phyloP scores from a whole-genome alignment of 2,329 filamentous ascomycete genomes.

The Juglanconis sp. region DNA sequence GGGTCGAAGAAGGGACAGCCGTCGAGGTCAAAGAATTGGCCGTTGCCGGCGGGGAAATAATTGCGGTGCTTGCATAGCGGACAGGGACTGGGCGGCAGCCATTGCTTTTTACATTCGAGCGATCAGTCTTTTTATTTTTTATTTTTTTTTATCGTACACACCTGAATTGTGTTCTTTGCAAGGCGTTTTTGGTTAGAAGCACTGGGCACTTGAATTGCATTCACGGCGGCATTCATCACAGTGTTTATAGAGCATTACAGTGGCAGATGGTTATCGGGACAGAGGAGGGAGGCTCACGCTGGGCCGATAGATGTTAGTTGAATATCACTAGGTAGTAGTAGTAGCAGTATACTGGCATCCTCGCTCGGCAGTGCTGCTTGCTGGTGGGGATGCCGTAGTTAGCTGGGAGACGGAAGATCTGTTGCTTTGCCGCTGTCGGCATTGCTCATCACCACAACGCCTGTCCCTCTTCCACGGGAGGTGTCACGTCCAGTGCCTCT shows the following conservation, averaged over 20 bases:
- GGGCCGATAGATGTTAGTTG: background rate
- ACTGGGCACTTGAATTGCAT: background rate
- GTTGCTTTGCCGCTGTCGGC: background rate
- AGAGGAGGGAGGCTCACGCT: background rate
- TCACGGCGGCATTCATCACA: conserved; percentile 1
- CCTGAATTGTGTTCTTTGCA: background rate
- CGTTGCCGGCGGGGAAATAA: background rate
- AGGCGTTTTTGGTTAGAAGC: conserved; percentile 16
- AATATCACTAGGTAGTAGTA: conserved; percentile 5
- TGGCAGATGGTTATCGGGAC: background rate
- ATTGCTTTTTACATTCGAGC: background rate
- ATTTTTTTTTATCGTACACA: no score
- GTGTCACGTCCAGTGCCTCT: no score
- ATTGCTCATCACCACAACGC: background rate
- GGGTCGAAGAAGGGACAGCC: background rate
- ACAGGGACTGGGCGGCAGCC: no score
- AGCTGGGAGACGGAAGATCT: conserved; percentile 2
- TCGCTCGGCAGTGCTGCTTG: background rate
- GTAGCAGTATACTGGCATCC: background rate
- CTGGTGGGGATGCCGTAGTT: background rate
- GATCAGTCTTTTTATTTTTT: background rate
- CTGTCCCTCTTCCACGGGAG: no score
- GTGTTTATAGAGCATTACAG: background rate
- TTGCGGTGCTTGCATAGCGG: background rate
- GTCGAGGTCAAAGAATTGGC: background rate